Percentiles rank a stretch among this genome's conserved stretches.
Evolutionary conservation across 257 asterid genomes (phyloP).

Genomic region (Misopates orontium): DNA sequence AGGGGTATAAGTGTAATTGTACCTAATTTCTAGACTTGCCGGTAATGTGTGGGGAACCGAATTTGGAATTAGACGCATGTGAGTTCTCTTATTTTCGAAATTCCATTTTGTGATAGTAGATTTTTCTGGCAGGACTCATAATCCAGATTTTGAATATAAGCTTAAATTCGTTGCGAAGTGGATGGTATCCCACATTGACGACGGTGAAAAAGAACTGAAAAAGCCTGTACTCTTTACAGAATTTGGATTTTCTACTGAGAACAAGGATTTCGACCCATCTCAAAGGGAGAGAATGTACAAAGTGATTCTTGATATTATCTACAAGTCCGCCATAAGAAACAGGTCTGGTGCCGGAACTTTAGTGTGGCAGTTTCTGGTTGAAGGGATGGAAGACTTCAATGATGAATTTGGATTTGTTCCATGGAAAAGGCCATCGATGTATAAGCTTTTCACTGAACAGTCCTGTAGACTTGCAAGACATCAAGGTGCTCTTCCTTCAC

Average conservation of each 20-base stretch:
- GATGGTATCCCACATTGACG: conserved; percentile 96
- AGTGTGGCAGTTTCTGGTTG: conserved; percentile 91
- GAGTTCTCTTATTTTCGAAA: too few relatives aligned
- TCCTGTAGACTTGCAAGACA: conserved; percentile 80
- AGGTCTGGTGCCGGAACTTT: conserved; percentile 80
- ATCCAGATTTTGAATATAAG: conserved; percentile 66
- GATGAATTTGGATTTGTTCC: conserved; percentile 96
- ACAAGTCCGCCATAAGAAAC: conserved; percentile 69
- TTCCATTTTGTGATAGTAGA: background rate
- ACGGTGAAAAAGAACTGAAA: conserved; percentile 84
- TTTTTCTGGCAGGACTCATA: conserved; percentile 58
- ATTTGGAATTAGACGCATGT: too few relatives aligned
- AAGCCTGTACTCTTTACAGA: conserved; percentile 87
- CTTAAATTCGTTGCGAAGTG: conserved; percentile 72
- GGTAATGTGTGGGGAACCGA: too few relatives aligned
- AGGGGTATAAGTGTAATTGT: too few relatives aligned
- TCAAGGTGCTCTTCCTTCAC: conserved; percentile 85
- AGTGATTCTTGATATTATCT: conserved; percentile 65
- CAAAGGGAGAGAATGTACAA: conserved; percentile 68
- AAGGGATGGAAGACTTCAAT: conserved; percentile 84
- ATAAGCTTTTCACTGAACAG: conserved; percentile 70
- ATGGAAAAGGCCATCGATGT: conserved; percentile 65
- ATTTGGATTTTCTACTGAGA: conserved; percentile 78
- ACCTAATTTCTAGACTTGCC: too few relatives aligned
- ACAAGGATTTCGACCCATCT: conserved; percentile 61